phyloP scores from a whole-genome alignment of 768 basidiomycete species.

The Tulasnella sp. region DNA sequence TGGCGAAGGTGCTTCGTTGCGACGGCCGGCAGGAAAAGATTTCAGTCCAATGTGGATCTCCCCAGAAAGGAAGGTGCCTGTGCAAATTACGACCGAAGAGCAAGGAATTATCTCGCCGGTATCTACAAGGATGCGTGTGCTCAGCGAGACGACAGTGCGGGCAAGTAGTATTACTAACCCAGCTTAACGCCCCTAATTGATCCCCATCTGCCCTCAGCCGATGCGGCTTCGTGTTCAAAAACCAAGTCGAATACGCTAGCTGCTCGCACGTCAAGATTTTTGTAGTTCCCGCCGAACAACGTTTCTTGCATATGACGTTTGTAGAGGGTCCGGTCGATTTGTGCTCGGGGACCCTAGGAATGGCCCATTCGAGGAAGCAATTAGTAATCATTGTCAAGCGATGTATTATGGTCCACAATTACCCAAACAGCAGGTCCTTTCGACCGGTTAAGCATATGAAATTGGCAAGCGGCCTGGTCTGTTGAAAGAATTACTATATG shows the following conservation, averaged over 20 bases:
- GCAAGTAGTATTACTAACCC: constrained; percentile 42
- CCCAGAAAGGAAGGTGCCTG: constrained; percentile 86
- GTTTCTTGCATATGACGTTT: constrained; percentile 74
- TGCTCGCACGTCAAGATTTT: constrained; percentile 63
- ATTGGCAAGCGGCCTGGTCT: constrained; percentile 89
- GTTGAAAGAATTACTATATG: not conserved
- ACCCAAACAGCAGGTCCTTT: constrained; percentile 91
- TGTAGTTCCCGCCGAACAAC: constrained; percentile 53
- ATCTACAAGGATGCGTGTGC: constrained; percentile 45
- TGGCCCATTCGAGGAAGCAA: not conserved
- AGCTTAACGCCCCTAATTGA: constrained; percentile 62
- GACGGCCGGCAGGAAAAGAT: constrained; percentile 66
- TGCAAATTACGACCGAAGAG: constrained; percentile 80
- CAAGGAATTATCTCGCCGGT: constrained; percentile 71
- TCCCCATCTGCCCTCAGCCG: constrained; percentile 33
- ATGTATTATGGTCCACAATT: constrained; percentile 30
- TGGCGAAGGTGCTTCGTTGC: constrained; percentile 60
- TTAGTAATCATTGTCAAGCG: not conserved
- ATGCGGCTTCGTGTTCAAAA: constrained; percentile 47
- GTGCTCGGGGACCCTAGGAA: constrained; percentile 78
- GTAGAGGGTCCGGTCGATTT: constrained; percentile 82
- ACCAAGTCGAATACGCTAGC: constrained; percentile 78
- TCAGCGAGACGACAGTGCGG: not conserved
- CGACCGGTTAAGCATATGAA: constrained; percentile 77
- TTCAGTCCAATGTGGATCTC: constrained; percentile 73